Percentiles rank a stretch among this genome's conserved stretches.
These are phyloP conservation scores for Drechmeria coniospora DNA, from an alignment of 2,329 filamentous ascomycete species.

Conservation along the genomic window DNA sequence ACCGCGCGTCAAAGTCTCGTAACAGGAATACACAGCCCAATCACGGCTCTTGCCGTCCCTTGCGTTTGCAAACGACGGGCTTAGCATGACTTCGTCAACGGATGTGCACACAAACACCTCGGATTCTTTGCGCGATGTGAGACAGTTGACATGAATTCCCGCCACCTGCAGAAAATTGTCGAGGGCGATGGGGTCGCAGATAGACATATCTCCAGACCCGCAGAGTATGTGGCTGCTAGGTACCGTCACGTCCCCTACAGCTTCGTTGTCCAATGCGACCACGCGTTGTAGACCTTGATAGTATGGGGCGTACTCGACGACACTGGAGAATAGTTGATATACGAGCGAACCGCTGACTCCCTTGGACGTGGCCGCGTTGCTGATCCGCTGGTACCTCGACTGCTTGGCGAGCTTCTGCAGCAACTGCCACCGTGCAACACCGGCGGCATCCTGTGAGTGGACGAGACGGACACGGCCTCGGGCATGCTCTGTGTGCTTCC, in stretches of 20 bases:
- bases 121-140: not conserved
- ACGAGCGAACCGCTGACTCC: not conserved
- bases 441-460: too few relatives aligned
- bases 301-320: slow-evolving; percentile 1
- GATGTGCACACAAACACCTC: slow-evolving; percentile 1
- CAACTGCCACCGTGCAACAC: too few relatives aligned
- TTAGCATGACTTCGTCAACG: not conserved
- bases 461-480: too few relatives aligned
- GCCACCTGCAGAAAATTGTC: slow-evolving; percentile 3
- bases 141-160: slow-evolving; percentile 1
- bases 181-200: slow-evolving; percentile 1
- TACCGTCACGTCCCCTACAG: not conserved
- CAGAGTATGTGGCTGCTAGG: not conserved
- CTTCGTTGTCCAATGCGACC: not conserved
- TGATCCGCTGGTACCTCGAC: not conserved
- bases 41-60: too few relatives aligned
- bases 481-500: too few relatives aligned
- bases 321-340: not conserved
- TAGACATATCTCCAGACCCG: not conserved
- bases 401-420: too few relatives aligned
- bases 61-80: not conserved
- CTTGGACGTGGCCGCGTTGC: not conserved
- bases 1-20: too few relatives aligned
- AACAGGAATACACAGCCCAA: not conserved
- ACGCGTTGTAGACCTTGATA: not conserved